A percentile compares a stretch with the other conserved stretches of the same genome.
Conservation (phyloP, 108 stramenopile species). For the Cyclotella cryptica region DNA sequence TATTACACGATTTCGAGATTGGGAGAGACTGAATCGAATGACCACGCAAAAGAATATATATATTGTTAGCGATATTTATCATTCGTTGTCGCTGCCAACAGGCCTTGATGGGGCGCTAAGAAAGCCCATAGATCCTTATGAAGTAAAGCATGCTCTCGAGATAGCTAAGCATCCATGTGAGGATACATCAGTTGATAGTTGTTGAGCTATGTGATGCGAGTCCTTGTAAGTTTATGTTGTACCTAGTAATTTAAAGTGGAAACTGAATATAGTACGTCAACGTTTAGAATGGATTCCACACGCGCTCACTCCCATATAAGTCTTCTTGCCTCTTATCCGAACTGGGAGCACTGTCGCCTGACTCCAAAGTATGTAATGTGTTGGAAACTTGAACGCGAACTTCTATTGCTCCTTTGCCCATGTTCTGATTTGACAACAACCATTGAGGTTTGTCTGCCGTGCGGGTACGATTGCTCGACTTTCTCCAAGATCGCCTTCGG, state of each 20-base stretch:
- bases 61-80: constrained; percentile 42
- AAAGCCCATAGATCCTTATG: constrained; percentile 47
- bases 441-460: constrained; percentile 24
- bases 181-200: not conserved
- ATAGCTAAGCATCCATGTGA: not conserved
- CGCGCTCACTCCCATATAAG: constrained; percentile 2
- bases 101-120: constrained; percentile 72
- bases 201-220: not conserved
- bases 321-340: not conserved
- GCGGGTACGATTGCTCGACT: constrained; percentile 6
- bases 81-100: constrained; percentile 38
- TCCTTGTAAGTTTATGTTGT: not conserved
- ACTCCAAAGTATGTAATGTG: not conserved
- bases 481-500: not conserved
- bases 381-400: not conserved
- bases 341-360: not conserved
- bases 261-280: not conserved
- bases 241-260: not conserved
- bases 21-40: constrained; percentile 66
- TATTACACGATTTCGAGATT: constrained; percentile 62
- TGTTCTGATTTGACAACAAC: constrained; percentile 34
- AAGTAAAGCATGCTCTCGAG: constrained; percentile 13
- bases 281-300: constrained; percentile 18
- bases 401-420: constrained; percentile 35
- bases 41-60: constrained; percentile 63